Evolutionary conservation across 768 basidiomycete genomes (phyloP).

Genomic region (Butyriboletus loyo): DNA sequence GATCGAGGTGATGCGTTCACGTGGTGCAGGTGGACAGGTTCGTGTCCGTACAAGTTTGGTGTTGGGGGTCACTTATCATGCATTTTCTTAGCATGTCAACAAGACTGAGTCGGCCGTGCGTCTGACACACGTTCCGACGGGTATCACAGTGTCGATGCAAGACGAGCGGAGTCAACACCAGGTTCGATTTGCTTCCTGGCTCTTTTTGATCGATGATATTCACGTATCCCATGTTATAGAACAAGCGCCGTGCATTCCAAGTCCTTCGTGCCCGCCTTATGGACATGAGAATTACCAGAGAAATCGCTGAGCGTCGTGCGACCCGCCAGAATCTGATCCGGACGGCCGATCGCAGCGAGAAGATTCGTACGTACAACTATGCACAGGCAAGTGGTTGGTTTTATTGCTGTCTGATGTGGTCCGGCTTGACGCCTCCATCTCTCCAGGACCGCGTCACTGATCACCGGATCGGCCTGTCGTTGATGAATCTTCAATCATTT

Average conservation of each 20-base stretch:
- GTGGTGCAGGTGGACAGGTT: conserved; percentile 97
- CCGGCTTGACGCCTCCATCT: background rate
- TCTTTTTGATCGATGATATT: background rate
- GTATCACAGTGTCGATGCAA: conserved; percentile 96
- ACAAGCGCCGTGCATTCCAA: conserved; percentile 89
- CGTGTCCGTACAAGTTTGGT: conserved; percentile 5
- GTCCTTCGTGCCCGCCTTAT: conserved; percentile 84
- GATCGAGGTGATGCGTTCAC: conserved; percentile 91
- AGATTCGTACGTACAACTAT: conserved; percentile 95
- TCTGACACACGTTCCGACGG: conserved; percentile 87
- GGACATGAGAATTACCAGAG: conserved; percentile 69
- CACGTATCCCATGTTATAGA: conserved; percentile 43
- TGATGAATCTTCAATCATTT: conserved; percentile 62
- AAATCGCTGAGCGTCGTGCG: conserved; percentile 67
- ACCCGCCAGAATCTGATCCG: conserved; percentile 71
- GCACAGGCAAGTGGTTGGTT: conserved; percentile 53
- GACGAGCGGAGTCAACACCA: conserved; percentile 96
- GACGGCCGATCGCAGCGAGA: conserved; percentile 86
- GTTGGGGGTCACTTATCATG: background rate
- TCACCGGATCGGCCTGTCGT: conserved; percentile 78
- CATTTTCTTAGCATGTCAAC: conserved; percentile 83
- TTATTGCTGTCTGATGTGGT: too few relatives aligned
- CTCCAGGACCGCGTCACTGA: conserved; percentile 87
- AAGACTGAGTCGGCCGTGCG: conserved; percentile 98
- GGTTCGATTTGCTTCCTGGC: conserved; percentile 36